Percentiles rank a stretch among this genome's conserved stretches.
Conservation (phyloP, 164 flowering plant genomes). For the Houttuynia cordata region DNA sequence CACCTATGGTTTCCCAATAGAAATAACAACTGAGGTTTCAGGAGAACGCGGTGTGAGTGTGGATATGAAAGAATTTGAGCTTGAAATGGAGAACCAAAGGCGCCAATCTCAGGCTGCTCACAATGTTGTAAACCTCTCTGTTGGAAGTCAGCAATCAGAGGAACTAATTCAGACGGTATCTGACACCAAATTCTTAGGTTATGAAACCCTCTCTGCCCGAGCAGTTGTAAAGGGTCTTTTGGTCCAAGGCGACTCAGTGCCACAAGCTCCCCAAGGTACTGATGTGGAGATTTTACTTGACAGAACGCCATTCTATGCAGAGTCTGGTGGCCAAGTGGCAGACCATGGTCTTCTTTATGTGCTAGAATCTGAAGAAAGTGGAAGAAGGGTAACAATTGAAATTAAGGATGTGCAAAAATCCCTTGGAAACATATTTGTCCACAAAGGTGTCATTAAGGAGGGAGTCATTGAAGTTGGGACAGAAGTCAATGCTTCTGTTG, state of each 20-base stretch:
- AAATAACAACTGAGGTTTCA: slow-evolving; percentile 82
- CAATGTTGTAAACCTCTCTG: slow-evolving; percentile 61
- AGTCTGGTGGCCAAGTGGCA: slow-evolving; percentile 95
- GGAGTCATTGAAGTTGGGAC: slow-evolving; percentile 68
- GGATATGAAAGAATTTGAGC: slow-evolving; percentile 64
- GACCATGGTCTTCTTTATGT: slow-evolving; percentile 68
- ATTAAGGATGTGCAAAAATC: slow-evolving; percentile 76
- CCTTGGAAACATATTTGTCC: slow-evolving; percentile 65
- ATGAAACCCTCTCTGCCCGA: slow-evolving; percentile 55
- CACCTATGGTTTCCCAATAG: slow-evolving; percentile 88
- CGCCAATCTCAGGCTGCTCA: slow-evolving; percentile 90
- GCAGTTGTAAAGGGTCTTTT: slow-evolving; percentile 70
- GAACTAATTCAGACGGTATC: slow-evolving; percentile 34
- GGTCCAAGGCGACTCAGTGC: slow-evolving; percentile 56
- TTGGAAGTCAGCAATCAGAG: slow-evolving; percentile 31
- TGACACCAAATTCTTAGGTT: slow-evolving; percentile 85
- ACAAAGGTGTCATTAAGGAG: slow-evolving; percentile 62
- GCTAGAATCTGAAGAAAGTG: slow-evolving; percentile 21
- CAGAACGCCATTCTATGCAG: slow-evolving; percentile 90
- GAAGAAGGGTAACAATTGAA: slow-evolving; percentile 43
- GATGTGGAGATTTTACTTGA: slow-evolving; percentile 74
- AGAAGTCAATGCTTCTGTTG: slow-evolving; percentile 81
- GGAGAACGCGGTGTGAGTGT: slow-evolving; percentile 62
- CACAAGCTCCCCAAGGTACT: slow-evolving; percentile 60
- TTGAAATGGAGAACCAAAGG: slow-evolving; percentile 86